phyloP scores from a whole-genome alignment of 768 basidiomycete species.

The Tephrocybe sp. region DNA sequence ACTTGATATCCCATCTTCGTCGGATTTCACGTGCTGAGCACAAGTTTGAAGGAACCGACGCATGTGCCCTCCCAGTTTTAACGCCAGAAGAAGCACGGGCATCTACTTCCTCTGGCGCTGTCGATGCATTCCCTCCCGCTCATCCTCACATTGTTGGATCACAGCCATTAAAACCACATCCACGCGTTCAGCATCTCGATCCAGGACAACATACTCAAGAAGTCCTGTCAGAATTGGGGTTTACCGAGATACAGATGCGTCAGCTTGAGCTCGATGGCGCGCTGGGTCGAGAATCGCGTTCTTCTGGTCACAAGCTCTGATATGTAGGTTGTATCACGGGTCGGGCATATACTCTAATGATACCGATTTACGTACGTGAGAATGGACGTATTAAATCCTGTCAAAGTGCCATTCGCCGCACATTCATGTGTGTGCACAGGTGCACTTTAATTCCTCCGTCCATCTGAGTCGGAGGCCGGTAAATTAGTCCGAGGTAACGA shows the following conservation, averaged over 20 bases:
- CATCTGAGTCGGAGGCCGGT: neutral
- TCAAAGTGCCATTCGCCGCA: too few species aligned
- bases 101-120: conserved; percentile 33
- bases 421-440: too few species aligned
- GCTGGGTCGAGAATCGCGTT: conserved; percentile 33
- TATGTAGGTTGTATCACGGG: neutral
- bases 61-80: conserved; percentile 70
- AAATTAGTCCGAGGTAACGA: neutral
- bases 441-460: too few species aligned
- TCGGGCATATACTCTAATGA: neutral
- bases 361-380: too few species aligned
- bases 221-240: conserved; percentile 50
- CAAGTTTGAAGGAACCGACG: conserved; percentile 55
- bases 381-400: too few species aligned
- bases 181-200: conserved; percentile 22
- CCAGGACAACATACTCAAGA: conserved; percentile 56
- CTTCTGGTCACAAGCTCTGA: conserved; percentile 16
- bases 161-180: conserved; percentile 15
- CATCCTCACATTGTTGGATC: conserved; percentile 45
- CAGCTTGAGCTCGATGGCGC: conserved; percentile 45
- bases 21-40: neutral
- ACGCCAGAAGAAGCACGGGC: conserved; percentile 57
- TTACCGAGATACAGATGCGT: conserved; percentile 37
- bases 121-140: conserved; percentile 41
- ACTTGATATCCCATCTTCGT: conserved; percentile 14